phyloP scores from a whole-genome alignment of 495 filamentous ascomycete species.

The Geoglossum glabrum region DNA sequence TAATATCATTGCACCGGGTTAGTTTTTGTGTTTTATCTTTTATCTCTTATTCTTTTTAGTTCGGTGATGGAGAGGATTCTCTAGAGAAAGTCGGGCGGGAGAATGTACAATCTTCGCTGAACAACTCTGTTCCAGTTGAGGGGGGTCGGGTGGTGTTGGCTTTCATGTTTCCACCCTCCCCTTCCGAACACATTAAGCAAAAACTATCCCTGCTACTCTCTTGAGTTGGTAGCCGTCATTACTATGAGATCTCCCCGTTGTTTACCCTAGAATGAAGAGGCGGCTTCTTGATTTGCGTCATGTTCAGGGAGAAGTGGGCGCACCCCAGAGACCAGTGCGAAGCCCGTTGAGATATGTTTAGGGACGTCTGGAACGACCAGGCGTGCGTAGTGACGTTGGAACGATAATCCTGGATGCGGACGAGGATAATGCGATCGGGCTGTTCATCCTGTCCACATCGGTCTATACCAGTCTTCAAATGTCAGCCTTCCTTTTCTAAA shows the following conservation, averaged over 20 bases:
- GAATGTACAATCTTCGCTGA: constrained; percentile 1
- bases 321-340: not conserved
- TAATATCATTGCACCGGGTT: constrained; percentile 1
- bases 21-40: not conserved
- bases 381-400: not conserved
- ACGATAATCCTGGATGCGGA: not conserved
- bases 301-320: not conserved
- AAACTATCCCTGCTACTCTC: not conserved
- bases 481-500: not conserved
- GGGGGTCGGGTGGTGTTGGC: not conserved
- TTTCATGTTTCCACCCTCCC: not conserved
- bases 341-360: not conserved
- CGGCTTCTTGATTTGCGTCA: not conserved
- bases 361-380: not conserved
- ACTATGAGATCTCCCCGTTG: not conserved
- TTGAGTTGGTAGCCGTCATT: not conserved
- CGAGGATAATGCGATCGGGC: not conserved
- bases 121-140: not conserved
- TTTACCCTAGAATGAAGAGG: not conserved
- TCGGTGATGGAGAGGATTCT: not conserved
- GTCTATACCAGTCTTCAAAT: not conserved
- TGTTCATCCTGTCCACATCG: not conserved
- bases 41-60: not conserved
- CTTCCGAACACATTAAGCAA: not conserved
- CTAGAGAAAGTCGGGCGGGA: not conserved